Conservation (phyloP, 257 asterid species). For the Scutellaria minor region DNA sequence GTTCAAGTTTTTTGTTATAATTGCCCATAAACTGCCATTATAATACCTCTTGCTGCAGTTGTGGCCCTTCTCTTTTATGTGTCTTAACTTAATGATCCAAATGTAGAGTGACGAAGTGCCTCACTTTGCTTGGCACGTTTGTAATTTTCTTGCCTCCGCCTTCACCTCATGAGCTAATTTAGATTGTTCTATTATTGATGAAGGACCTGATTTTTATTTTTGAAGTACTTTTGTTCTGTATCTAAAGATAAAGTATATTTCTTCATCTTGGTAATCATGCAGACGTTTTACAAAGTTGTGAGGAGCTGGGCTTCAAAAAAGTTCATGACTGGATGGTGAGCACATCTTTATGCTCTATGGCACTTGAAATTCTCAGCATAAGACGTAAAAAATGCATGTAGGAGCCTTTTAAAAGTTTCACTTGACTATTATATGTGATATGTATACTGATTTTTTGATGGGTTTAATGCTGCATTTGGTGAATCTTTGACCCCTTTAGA, state of each 20-base stretch:
- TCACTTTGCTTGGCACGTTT: constrained; percentile 16
- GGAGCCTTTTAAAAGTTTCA: constrained; percentile 7
- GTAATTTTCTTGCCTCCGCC: background rate
- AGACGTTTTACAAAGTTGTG: constrained; percentile 90
- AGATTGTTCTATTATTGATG: background rate
- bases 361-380: constrained; percentile 12
- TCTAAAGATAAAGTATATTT: constrained; percentile 20
- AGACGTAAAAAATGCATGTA: constrained; percentile 12
- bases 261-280: constrained; percentile 42
- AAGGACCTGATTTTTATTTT: background rate
- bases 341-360: constrained; percentile 27
- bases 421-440: background rate
- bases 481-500: constrained; percentile 16
- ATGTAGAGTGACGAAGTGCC: constrained; percentile 21
- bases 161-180: constrained; percentile 7
- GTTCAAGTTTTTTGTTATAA: background rate
- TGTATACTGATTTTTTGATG: constrained; percentile 6
- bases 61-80: constrained; percentile 24
- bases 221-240: background rate
- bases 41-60: constrained; percentile 20
- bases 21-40: constrained; percentile 8
- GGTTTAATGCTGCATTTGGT: constrained; percentile 24
- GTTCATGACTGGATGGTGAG: constrained; percentile 98
- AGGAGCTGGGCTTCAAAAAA: constrained; percentile 99
- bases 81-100: background rate